Evolutionary conservation across 2,329 filamentous ascomycete genomes (phyloP).

Genomic region (Paraphaeosphaeria minitans): DNA sequence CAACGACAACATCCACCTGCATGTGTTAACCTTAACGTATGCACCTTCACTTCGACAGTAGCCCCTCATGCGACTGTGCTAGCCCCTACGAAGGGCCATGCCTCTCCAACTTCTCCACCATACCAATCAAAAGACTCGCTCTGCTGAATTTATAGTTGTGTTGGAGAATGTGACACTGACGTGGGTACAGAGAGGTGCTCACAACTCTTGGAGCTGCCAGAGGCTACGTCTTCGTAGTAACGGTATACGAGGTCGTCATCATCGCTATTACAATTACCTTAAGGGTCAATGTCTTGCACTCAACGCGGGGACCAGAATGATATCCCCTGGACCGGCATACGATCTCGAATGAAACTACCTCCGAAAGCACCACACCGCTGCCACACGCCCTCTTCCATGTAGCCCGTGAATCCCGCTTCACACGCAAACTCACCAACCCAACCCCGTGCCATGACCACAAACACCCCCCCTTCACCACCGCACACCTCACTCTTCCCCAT

Average conservation of each 20-base stretch:
- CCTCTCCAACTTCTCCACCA: slow-evolving; percentile 8
- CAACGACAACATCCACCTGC: neutral
- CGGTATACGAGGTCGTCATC: no score
- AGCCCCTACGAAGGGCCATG: slow-evolving; percentile 1
- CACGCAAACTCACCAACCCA: no score
- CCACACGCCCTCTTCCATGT: no score
- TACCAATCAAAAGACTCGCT: slow-evolving; percentile 2
- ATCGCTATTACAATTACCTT: no score
- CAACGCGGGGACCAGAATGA: no score
- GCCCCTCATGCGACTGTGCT: neutral
- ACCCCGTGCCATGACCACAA: no score
- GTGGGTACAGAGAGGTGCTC: slow-evolving; percentile 6
- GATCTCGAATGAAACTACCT: no score
- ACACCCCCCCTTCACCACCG: no score
- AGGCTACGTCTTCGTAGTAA: neutral
- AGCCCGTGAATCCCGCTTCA: no score
- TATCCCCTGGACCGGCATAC: no score
- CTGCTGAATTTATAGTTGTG: neutral
- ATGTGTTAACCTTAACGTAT: slow-evolving; percentile 10
- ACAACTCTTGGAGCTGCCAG: slow-evolving; percentile 7
- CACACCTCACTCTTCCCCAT: no score
- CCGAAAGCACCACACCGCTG: no score
- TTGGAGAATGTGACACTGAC: neutral
- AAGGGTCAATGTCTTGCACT: neutral
- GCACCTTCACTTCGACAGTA: slow-evolving; percentile 6